Evolutionary conservation across 805 yeast species (phyloP).

Genomic region (Metahyphopichia silvanorum): DNA sequence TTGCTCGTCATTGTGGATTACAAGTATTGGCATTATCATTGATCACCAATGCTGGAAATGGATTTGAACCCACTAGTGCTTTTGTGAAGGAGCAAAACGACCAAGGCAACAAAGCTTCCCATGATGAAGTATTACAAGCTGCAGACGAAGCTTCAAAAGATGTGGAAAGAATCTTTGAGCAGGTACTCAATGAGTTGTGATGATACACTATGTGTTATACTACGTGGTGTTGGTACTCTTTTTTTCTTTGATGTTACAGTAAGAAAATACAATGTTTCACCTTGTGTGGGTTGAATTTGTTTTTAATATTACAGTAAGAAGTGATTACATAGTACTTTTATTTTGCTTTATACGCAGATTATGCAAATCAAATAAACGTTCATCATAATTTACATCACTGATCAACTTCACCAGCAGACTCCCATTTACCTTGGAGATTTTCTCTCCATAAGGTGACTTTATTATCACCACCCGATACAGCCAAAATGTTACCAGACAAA

Average conservation of each 20-base stretch:
- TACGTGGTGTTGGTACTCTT: too few relatives aligned
- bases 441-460: slow-evolving; percentile 97
- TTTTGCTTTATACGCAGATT: too few relatives aligned
- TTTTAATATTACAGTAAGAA: too few relatives aligned
- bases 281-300: too few relatives aligned
- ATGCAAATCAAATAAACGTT: background rate
- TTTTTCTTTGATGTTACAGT: too few relatives aligned
- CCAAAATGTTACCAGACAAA: slow-evolving; percentile 89
- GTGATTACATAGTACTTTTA: too few relatives aligned
- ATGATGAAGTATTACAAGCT: slow-evolving; percentile 84
- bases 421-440: slow-evolving; percentile 90
- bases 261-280: background rate
- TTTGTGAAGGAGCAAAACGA: slow-evolving; percentile 52
- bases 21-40: slow-evolving; percentile 80
- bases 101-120: slow-evolving; percentile 79
- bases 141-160: slow-evolving; percentile 81
- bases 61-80: slow-evolving; percentile 65
- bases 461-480: slow-evolving; percentile 95
- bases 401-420: slow-evolving; percentile 93
- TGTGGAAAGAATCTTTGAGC: slow-evolving; percentile 67
- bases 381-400: slow-evolving; percentile 41
- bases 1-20: slow-evolving; percentile 86
- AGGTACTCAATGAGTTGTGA: slow-evolving; percentile 48
- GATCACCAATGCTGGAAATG: slow-evolving; percentile 80
- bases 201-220: too few relatives aligned